Evolutionary conservation across 768 basidiomycete genomes (phyloP), one percentile per base, ranked within the genome.

Genomic region (Hygrocybe punicea): DNA sequence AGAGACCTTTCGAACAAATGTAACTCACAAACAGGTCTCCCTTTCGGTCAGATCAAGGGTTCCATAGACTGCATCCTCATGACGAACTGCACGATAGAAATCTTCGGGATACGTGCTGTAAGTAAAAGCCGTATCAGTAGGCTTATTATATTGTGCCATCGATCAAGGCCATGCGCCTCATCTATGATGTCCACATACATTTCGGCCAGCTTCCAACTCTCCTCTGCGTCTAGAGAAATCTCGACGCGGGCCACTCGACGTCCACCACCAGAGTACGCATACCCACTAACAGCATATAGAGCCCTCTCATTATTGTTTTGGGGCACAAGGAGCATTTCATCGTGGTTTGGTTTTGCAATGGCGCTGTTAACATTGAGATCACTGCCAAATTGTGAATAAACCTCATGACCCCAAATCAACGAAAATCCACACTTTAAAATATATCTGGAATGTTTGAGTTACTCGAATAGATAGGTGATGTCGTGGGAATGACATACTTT

Each of bases 221-320:
- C 55, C 1, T 83, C 84, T 21, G 81, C 76, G 58, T 86, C 82
- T 7, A 81, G 61, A 6, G 82, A 81, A 39, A 85, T 53, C 58
- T 87, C 84, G 24, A 85, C 80, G 14, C 84, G 75, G 3, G 77
- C 79, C 17, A 87, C 72, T 16, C 84, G 73, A 7, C 81, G 73
- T 3, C 84, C 84, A 6, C 84, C 84, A 10, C 85, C 85, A 23
- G 76, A 73, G 63, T 86, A 87, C 2, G 84, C 84, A 54, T 85
- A 86, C 4, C 85, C 85, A 52, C 73, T 69, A 37, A 82, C 42
- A 4, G 64, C 63, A 62, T 84, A 85, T 2, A 59, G 64, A 6
- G 63, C 60, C 2, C 56, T 33, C 4, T 42, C 19, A 14, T 42
- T 19, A 16, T 42, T 19, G 19, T 19, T 19, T 16, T 42, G 57